Conservation (phyloP, 495 filamentous ascomycete genomes). For the Aspergillus biplanus region DNA sequence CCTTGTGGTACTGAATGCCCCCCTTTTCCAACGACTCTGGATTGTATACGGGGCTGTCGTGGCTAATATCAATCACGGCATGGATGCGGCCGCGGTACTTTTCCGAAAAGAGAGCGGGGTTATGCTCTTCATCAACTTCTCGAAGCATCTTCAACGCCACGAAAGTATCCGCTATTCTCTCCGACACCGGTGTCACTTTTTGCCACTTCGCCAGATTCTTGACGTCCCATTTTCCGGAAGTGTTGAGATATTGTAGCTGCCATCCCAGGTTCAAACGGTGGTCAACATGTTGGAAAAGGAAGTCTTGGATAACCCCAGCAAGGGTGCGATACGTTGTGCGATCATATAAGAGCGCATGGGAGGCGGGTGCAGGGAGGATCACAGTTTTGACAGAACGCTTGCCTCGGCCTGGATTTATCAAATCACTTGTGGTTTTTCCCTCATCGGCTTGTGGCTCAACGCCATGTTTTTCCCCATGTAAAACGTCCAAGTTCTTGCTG, state of each 20-base stretch:
- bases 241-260: slow-evolving; percentile 86
- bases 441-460: slow-evolving; percentile 28
- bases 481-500: slow-evolving; percentile 25
- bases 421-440: slow-evolving; percentile 22
- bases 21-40: slow-evolving; percentile 71
- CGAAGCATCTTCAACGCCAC: slow-evolving; percentile 87
- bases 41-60: slow-evolving; percentile 84
- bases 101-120: slow-evolving; percentile 70
- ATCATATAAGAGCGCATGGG: slow-evolving; percentile 84
- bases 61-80: slow-evolving; percentile 84
- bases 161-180: slow-evolving; percentile 74
- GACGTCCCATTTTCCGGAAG: slow-evolving; percentile 95
- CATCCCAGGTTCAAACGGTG: slow-evolving; percentile 79
- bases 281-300: slow-evolving; percentile 74
- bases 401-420: slow-evolving; percentile 18
- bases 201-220: slow-evolving; percentile 96
- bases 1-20: slow-evolving; percentile 82
- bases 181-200: slow-evolving; percentile 73
- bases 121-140: slow-evolving; percentile 83
- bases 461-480: slow-evolving; percentile 33
- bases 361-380: slow-evolving; percentile 76
- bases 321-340: slow-evolving; percentile 74
- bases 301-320: slow-evolving; percentile 80
- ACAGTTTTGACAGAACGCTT: slow-evolving; percentile 65
- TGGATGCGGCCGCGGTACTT: slow-evolving; percentile 68